Evolutionary conservation across 2,329 filamentous ascomycete genomes (phyloP).

Genomic region (Botrytis fragariae): DNA sequence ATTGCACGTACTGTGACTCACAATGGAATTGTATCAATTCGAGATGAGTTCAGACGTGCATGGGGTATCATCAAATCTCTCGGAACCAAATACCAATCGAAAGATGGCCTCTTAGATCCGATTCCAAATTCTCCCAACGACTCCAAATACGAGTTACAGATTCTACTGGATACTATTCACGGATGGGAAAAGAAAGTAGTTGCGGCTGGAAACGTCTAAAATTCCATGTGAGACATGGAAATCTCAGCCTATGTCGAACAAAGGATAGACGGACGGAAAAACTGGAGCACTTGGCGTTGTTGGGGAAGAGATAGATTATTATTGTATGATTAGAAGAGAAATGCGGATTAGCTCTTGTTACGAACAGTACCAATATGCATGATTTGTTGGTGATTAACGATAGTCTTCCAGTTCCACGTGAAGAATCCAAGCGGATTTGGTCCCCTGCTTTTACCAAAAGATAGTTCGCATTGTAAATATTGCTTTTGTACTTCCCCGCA

Average conservation of each 20-base stretch:
- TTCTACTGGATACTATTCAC: constrained; percentile 33
- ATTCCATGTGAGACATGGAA: background rate
- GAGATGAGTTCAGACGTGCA: constrained; percentile 80
- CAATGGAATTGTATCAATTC: constrained; percentile 74
- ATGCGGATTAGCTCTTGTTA: background rate
- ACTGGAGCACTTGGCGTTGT: constrained; percentile 2
- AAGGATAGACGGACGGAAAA: constrained; percentile 4
- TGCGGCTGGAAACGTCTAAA: background rate
- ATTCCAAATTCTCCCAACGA: constrained; percentile 16
- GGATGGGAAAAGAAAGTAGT: constrained; percentile 19
- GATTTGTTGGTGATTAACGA: background rate
- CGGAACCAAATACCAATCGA: constrained; percentile 40
- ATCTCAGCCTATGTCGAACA: background rate
- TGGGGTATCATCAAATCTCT: constrained; percentile 65
- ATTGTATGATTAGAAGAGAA: background rate
- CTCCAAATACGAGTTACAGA: constrained; percentile 25
- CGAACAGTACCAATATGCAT: background rate
- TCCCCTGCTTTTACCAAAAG: background rate
- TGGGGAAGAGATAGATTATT: background rate
- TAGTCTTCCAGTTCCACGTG: background rate
- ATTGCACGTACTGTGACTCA: constrained; percentile 84
- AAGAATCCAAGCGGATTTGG: background rate
- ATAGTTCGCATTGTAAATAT: background rate
- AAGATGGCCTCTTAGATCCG: constrained; percentile 32
- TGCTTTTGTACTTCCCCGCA: background rate